Percentiles rank a stretch among this genome's conserved stretches.
Conservation (phyloP, 1,139 yeast species). For the Lodderomyces beijingensis region DNA sequence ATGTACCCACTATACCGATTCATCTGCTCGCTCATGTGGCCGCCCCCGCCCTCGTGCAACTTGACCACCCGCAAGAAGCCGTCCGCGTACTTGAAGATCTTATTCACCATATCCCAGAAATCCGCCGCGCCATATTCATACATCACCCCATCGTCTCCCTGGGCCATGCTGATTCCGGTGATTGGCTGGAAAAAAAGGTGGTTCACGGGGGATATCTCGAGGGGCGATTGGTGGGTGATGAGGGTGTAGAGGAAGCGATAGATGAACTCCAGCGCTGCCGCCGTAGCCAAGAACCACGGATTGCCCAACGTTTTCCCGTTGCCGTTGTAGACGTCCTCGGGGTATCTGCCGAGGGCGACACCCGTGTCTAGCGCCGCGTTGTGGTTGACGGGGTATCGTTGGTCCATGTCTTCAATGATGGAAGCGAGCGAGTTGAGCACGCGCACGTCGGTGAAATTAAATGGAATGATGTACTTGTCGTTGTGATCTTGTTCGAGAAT, state of each 20-base stretch:
- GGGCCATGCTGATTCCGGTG: conserved; percentile 25
- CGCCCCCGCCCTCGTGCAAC: conserved; percentile 68
- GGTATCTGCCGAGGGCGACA: conserved; percentile 84
- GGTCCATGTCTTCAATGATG: conserved; percentile 62
- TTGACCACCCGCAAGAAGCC: conserved; percentile 70
- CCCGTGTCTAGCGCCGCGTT: conserved; percentile 31
- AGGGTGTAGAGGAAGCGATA: conserved; percentile 32
- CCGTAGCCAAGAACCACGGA: conserved; percentile 92
- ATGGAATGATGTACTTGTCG: conserved; percentile 42
- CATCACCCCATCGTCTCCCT: conserved; percentile 18
- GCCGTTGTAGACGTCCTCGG: conserved; percentile 91
- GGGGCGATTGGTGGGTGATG: conserved; percentile 19
- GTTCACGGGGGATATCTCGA: conserved; percentile 22
- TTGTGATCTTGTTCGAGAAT: conserved; percentile 18
- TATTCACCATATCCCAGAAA: conserved; percentile 40
- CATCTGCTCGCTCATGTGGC: conserved; percentile 86
- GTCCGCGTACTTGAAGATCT: conserved; percentile 61
- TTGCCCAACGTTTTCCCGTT: conserved; percentile 68
- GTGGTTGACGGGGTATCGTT: conserved; percentile 74
- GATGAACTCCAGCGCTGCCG: conserved; percentile 67
- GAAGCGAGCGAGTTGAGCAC: conserved; percentile 57
- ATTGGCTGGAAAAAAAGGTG: conserved; percentile 26
- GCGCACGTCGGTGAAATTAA: conserved; percentile 50
- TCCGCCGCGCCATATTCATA: conserved; percentile 38
- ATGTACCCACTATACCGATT: conserved; percentile 75